Conservation (phyloP, 139 green algal species). For the Volvox reticuliferus region DNA sequence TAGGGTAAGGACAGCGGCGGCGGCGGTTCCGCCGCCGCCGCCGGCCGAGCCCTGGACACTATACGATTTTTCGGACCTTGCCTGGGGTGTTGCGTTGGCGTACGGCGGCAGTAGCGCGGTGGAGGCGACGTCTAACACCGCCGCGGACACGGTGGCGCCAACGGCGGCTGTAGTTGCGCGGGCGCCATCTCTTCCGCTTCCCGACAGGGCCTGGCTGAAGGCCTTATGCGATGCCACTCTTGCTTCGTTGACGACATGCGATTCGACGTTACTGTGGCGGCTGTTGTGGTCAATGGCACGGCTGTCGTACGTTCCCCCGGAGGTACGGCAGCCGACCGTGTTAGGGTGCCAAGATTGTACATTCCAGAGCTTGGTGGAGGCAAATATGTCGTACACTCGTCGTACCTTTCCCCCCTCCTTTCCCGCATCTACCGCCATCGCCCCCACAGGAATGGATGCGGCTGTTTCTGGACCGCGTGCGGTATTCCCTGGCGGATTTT, state of each 20-base stretch:
- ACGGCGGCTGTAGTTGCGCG: too few relatives aligned
- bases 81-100: not conserved
- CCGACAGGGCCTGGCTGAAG: not conserved
- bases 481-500: not conserved
- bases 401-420: not conserved
- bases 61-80: not conserved
- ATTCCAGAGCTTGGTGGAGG: not conserved
- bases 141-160: not conserved
- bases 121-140: not conserved
- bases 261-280: conserved; percentile 45
- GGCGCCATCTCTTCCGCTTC: not conserved
- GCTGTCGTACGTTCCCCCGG: conserved; percentile 20
- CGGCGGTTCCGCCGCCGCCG: not conserved
- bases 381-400: not conserved
- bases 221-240: not conserved
- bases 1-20: not conserved
- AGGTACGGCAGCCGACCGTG: not conserved
- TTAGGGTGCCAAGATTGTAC: too few relatives aligned
- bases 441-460: not conserved
- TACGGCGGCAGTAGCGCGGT: not conserved
- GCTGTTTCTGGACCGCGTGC: not conserved
- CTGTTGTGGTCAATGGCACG: conserved; percentile 50
- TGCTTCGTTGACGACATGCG: not conserved
- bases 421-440: not conserved
- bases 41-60: not conserved